Conservation (phyloP, 2,329 filamentous ascomycete genomes). For the Colletotrichum limetticola region DNA sequence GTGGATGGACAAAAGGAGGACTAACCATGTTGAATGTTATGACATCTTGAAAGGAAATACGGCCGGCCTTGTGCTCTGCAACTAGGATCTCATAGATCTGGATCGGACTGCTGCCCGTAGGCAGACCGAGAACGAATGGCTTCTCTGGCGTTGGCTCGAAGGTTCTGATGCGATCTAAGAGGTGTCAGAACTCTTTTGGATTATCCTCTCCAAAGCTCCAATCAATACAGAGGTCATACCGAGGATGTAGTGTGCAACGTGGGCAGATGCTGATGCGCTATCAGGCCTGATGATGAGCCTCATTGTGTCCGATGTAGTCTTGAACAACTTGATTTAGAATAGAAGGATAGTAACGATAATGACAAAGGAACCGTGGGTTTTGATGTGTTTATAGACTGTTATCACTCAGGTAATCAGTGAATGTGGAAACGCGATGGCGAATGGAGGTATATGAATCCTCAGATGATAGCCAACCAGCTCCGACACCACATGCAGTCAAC, state of each 20-base stretch:
- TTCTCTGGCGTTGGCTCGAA: conserved; percentile 37
- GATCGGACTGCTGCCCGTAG: conserved; percentile 39
- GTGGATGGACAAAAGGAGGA: fast-evolving
- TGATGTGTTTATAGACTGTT: neutral
- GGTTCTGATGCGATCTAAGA: conserved; percentile 52
- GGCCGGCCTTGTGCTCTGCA: conserved; percentile 66
- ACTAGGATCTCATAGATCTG: conserved; percentile 66
- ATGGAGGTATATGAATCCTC: neutral
- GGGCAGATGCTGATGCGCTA: conserved; percentile 69
- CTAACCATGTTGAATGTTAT: conserved; percentile 80
- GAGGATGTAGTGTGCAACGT: conserved; percentile 79
- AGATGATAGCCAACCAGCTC: neutral
- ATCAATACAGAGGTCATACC: conserved; percentile 51
- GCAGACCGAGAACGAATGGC: conserved; percentile 39
- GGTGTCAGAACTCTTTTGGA: neutral
- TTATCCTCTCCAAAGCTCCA: too few relatives aligned
- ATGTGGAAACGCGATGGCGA: neutral
- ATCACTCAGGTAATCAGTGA: neutral
- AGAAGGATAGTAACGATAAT: neutral
- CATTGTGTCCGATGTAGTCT: conserved; percentile 56
- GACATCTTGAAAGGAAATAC: conserved; percentile 66
- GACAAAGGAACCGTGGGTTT: neutral
- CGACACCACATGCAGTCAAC: neutral
- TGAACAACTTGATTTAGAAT: neutral
- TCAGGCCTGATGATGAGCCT: conserved; percentile 79